Base-by-base conservation (phyloP, 768 basidiomycete genomes). In the Chlorophyllum brunneum region DNA sequence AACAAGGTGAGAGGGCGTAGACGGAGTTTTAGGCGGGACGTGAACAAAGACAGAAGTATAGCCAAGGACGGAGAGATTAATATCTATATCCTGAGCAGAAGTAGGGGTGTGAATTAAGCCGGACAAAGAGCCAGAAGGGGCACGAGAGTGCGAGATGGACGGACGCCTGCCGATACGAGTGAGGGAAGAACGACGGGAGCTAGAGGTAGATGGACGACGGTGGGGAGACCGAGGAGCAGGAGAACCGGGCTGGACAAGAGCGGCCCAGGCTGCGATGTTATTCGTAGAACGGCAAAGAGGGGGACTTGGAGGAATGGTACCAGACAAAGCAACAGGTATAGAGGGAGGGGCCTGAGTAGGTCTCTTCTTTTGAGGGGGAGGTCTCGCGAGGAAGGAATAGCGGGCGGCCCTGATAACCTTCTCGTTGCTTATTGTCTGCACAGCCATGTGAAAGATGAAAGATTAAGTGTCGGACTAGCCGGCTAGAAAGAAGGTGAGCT, bases 21-120 rank as follows among this genome's bases (percentile, higher is more conserved):
- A 65, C 1, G 81, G 79, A 0, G 81, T 78, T 31, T 72, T 73
- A 2, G 80, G 78, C 23, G 49, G 49, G 55, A 85, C 65, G 38
- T 78, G 78, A 13, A 87, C 68, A 63, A 88, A 84, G 36, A 85
- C 72, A 27, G 80, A 81, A 11, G 83, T 80, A 65, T 88, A 88
- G 1, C 85, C 85, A 13, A 84, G 70, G 5, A 76, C 58, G 5
- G 80, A 78, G 29, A 88, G 75, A 63, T 86, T 79, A 13, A 78
- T 79, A 46, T 80, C 74, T 55, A 72, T 70, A 27, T 72, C 51
- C 2, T 75, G 76, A 3, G 77, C 77, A 0, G 79, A 77, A 51
- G 70, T 69, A 2, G 79, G 72, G 7, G 75, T 76, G 27, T 76
- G 70, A 55, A 77, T 61, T 54, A 72, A 56, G 50, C 71, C 69